These are phyloP conservation scores for Hymenotorrendiella dingleyae DNA, from an alignment of 2,329 filamentous ascomycete genomes.

Conservation along the genomic window DNA sequence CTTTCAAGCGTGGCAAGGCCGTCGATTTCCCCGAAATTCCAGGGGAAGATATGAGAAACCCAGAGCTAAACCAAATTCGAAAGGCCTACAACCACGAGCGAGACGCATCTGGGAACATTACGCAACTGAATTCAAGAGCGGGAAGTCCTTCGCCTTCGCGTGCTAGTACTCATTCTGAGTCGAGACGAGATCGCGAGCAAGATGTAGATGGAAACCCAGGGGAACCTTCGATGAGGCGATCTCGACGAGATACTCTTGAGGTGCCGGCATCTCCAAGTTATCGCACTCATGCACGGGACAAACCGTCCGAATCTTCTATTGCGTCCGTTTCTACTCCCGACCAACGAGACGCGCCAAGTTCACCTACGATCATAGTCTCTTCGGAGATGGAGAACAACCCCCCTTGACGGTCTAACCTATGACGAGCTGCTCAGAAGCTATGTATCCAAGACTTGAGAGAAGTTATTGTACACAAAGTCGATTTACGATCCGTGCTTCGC, in stretches of 20 bases:
- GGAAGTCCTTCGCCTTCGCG: conserved; percentile 32
- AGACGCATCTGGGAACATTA: conserved; percentile 30
- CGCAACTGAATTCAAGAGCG: conserved; percentile 22
- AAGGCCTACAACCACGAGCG: conserved; percentile 35
- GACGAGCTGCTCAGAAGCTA: too few species aligned
- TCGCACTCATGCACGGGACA: conserved; percentile 15
- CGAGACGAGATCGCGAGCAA: conserved; percentile 25
- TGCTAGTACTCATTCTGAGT: conserved; percentile 32
- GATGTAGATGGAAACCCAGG: background rate
- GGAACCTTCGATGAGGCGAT: background rate
- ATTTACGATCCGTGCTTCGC: too few species aligned
- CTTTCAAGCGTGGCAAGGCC: conserved; percentile 41
- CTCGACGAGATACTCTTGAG: conserved; percentile 31
- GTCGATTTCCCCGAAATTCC: conserved; percentile 51
- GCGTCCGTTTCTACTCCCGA: background rate
- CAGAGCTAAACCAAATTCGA: conserved; percentile 33
- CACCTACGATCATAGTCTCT: conserved; percentile 21
- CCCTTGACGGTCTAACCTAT: too few species aligned
- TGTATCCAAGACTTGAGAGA: too few species aligned
- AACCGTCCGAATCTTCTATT: background rate
- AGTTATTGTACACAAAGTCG: too few species aligned
- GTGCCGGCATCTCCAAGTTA: conserved; percentile 32
- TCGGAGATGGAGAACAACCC: conserved; percentile 11
- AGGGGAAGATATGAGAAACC: conserved; percentile 44
- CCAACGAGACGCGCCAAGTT: conserved; percentile 5